Evolutionary conservation across 768 basidiomycete genomes (phyloP).

Genomic region (Psilocybe subaeruginosa): DNA sequence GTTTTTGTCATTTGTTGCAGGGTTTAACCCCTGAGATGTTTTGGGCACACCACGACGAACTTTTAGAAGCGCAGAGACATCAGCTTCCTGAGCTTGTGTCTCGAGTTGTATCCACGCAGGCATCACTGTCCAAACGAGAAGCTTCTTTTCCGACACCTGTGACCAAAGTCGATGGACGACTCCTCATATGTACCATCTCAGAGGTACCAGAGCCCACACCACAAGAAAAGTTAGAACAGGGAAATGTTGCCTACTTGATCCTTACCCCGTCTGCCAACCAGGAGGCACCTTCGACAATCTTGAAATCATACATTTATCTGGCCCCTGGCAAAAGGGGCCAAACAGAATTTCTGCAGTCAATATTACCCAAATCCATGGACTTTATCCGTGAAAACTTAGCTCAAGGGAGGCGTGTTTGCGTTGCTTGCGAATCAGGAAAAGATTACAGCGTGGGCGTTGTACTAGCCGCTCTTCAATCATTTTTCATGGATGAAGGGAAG

Average conservation of each 20-base stretch:
- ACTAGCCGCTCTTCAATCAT: slow-evolving; percentile 56
- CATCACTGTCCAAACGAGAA: neutral
- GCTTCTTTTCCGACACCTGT: slow-evolving; percentile 30
- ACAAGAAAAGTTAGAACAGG: slow-evolving; percentile 1
- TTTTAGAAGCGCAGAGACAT: slow-evolving; percentile 51
- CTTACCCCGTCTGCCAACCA: slow-evolving; percentile 11
- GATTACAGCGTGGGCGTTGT: slow-evolving; percentile 69
- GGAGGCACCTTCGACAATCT: slow-evolving; percentile 1
- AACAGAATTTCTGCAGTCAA: slow-evolving; percentile 38
- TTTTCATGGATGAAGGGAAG: slow-evolving; percentile 59
- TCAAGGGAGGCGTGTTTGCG: slow-evolving; percentile 40
- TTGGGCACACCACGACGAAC: slow-evolving; percentile 56
- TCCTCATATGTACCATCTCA: slow-evolving; percentile 41
- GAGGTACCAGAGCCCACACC: slow-evolving; percentile 23
- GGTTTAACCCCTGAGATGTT: slow-evolving; percentile 77
- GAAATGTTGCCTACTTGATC: slow-evolving; percentile 14
- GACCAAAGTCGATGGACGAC: slow-evolving; percentile 36
- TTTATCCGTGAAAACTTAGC: slow-evolving; percentile 48
- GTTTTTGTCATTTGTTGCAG: slow-evolving; percentile 34
- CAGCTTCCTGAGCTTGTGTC: slow-evolving; percentile 52
- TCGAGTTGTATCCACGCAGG: slow-evolving; percentile 24
- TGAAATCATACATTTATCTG: slow-evolving; percentile 12
- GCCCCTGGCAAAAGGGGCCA: slow-evolving; percentile 57
- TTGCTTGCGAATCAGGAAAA: slow-evolving; percentile 59
- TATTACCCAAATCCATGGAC: slow-evolving; percentile 48